Evolutionary conservation across 257 asterid species (phyloP), one percentile per base, ranked within the genome.

Genomic region (Solanum lycopersicoides): DNA sequence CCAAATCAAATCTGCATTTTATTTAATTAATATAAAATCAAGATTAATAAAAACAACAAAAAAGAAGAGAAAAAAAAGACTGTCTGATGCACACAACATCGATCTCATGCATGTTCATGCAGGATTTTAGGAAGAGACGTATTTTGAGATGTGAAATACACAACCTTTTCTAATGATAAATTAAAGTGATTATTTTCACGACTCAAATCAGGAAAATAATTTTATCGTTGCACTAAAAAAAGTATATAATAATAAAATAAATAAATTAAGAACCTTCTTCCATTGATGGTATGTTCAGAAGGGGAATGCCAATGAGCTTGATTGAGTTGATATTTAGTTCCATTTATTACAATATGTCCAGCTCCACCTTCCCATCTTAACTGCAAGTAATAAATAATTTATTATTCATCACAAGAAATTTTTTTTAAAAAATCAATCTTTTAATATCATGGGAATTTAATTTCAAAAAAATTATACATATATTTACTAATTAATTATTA

Each of bases 281-380:
- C 98, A 63, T 95, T 87, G 59, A 94, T 80, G 25, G 95, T 90
- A 91, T 95, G 99, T 66, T 96, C 98, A 12, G 98, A 93, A 82
- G 98, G 98, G 5, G 97, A 90, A 88, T 95, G 98, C 98, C 99
- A 96, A 65, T 96, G 99, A 80, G 77, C 84, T 82, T 94, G 98
- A 39, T 85, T 88, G 23, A 95, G 95, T 76, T 84, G 89, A 88
- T 89, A 95, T n/a, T 13, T 47, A 28, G 91, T 92, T 72, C 94
- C 98, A 47, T 96, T 92, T 18, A 96, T 87, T 23, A 45, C 32
- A 21, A 96, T 91, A 72, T 92, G 65, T 3, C 98, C 98, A 21
- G 92, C 98, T 59, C 86, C 93, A 68, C 25, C 86, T 28, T 32
- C 88, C 95, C 96, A 96, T 87, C 90, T 91, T 85, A 96, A 50